Evolutionary conservation across 2,329 filamentous ascomycete genomes (phyloP).

Genomic region (Aspergillus costaricaensis): DNA sequence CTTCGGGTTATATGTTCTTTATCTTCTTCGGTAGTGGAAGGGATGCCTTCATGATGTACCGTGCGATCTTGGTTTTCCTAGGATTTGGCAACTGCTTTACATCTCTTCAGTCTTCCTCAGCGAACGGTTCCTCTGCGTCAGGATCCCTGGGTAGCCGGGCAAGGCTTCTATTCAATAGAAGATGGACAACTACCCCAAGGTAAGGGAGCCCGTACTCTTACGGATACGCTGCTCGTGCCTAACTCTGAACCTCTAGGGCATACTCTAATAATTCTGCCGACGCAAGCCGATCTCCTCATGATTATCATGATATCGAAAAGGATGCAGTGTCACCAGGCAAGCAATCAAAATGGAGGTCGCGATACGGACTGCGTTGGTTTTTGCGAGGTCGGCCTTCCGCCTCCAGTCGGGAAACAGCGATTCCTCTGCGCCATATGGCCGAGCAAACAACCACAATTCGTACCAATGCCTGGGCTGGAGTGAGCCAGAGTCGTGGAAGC

Average conservation of each 20-base stretch:
- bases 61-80: constrained; percentile 44
- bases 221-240: not conserved
- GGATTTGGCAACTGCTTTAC: constrained; percentile 43
- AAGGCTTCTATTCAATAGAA: constrained; percentile 29
- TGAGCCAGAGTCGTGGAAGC: constrained; percentile 27
- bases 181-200: constrained; percentile 20
- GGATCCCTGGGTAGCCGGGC: constrained; percentile 31
- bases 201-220: constrained; percentile 5
- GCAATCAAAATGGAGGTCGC: constrained; percentile 8
- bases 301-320: constrained; percentile 28
- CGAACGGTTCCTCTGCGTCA: constrained; percentile 15
- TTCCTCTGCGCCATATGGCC: constrained; percentile 22
- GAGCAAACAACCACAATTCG: constrained; percentile 27
- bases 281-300: not conserved
- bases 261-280: constrained; percentile 8
- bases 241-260: constrained; percentile 14
- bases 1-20: constrained; percentile 58
- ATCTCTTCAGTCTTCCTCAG: constrained; percentile 21
- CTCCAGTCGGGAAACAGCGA: constrained; percentile 8
- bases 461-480: constrained; percentile 37
- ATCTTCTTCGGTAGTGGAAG: constrained; percentile 65
- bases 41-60: constrained; percentile 61
- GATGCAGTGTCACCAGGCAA: constrained; percentile 7
- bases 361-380: constrained; percentile 16
- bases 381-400: constrained; percentile 14